Percentiles rank a stretch among this genome's conserved stretches.
Evolutionary conservation across 148 eudicot genomes (phyloP).

Genomic region (Talinum fruticosum): DNA sequence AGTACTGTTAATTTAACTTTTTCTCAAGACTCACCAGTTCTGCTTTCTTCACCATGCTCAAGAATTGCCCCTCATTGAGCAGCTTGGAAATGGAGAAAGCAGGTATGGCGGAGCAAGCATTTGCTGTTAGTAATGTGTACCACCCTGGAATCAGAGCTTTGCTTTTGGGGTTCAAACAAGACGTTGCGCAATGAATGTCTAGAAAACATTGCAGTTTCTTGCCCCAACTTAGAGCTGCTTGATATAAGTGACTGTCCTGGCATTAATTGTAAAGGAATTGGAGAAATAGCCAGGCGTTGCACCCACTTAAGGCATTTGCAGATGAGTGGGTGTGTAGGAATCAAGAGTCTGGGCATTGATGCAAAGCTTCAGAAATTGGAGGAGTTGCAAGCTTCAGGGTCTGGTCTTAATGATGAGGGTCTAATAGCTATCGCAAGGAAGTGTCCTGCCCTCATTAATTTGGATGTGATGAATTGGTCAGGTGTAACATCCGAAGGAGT

Average conservation of each 20-base stretch:
- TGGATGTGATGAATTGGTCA: conserved; percentile 49
- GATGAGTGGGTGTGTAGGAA: conserved; percentile 39
- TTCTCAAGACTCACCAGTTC: conserved; percentile 38
- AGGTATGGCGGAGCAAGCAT: conserved; percentile 31
- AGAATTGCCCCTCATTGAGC: conserved; percentile 43
- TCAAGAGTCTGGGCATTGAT: conserved; percentile 50
- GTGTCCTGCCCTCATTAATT: conserved; percentile 41
- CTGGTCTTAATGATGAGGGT: conserved; percentile 56
- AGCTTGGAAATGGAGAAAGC: conserved; percentile 49
- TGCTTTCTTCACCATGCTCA: conserved; percentile 40
- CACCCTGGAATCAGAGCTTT: conserved; percentile 36
- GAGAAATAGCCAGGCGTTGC: conserved; percentile 40
- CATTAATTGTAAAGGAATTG: conserved; percentile 46
- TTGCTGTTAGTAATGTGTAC: conserved; percentile 19
- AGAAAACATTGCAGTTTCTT: conserved; percentile 38
- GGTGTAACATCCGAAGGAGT: conserved; percentile 38
- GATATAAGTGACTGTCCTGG: conserved; percentile 43
- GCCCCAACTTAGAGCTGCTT: conserved; percentile 56
- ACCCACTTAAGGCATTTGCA: conserved; percentile 38
- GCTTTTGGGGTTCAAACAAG: conserved; percentile 32
- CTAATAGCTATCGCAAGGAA: conserved; percentile 39
- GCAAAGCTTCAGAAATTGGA: conserved; percentile 41
- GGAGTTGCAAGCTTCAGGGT: conserved; percentile 38
- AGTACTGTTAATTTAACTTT: conserved; percentile 36
- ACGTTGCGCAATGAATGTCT: conserved; percentile 45